Evolutionary conservation across 2,329 filamentous ascomycete species (phyloP).

Genomic region (Periconia sp.): DNA sequence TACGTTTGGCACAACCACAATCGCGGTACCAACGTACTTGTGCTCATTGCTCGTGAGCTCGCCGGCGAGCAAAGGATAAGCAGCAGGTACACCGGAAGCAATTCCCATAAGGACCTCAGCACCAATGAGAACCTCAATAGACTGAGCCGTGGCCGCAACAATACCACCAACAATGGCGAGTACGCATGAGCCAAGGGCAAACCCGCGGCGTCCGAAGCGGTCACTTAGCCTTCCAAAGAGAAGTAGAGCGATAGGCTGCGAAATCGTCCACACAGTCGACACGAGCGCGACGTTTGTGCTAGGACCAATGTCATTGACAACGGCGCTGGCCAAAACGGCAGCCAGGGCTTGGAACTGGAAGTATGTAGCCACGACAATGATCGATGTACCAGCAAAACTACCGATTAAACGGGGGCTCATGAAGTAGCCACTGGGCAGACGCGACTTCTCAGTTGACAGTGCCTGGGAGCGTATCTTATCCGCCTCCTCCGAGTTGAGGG

Average conservation of each 20-base stretch:
- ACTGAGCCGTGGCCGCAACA: slow-evolving; percentile 27
- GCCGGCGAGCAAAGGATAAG: slow-evolving; percentile 20
- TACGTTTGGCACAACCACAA: slow-evolving; percentile 22
- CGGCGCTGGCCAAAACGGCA: slow-evolving; percentile 16
- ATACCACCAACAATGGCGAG: slow-evolving; percentile 24
- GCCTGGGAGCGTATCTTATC: slow-evolving; percentile 16
- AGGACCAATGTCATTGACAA: slow-evolving; percentile 18
- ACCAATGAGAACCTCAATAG: slow-evolving; percentile 28
- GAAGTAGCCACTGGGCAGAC: slow-evolving; percentile 15
- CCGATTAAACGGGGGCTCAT: slow-evolving; percentile 16
- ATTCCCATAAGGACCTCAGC: slow-evolving; percentile 28
- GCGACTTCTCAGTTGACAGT: slow-evolving; percentile 13
- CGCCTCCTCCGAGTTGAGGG: slow-evolving; percentile 14
- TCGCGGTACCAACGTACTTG: slow-evolving; percentile 25
- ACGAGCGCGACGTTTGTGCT: slow-evolving; percentile 16
- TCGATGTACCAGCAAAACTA: slow-evolving; percentile 18
- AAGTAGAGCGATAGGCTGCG: slow-evolving; percentile 16
- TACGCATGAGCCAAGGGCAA: slow-evolving; percentile 11
- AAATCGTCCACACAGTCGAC: slow-evolving; percentile 12
- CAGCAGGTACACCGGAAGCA: slow-evolving; percentile 20
- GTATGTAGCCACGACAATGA: slow-evolving; percentile 21
- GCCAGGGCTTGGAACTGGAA: slow-evolving; percentile 22
- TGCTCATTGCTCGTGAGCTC: slow-evolving; percentile 37
- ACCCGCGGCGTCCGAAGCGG: slow-evolving; percentile 17
- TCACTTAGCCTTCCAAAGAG: slow-evolving; percentile 19